Evolutionary conservation across 129 eudicot genomes (phyloP), one percentile per base, ranked within the genome.

Genomic region (Deinandra increscens): DNA sequence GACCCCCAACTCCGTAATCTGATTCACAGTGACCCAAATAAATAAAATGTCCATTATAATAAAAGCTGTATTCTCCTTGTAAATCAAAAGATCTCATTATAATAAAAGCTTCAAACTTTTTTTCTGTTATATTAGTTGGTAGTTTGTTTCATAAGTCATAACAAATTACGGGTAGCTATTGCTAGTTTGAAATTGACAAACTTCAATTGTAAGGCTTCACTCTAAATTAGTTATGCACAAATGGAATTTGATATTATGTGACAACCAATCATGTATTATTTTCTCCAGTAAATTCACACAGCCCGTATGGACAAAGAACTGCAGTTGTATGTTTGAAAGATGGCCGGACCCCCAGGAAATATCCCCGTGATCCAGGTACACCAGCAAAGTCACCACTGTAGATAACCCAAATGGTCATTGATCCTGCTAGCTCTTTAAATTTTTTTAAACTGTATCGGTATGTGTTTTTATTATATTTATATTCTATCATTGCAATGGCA

Each of bases 301-400:
- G 95, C 81, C 90, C 92, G 51, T 68, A 77, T 81, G 99, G 99
- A 76, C 99, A 93, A 81, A 78, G 99, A 85, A 93, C 99, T 68
- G 97, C 97, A 55, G 72, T 93, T 50, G 37, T 93, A 75, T 93
- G 97, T 70, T 73, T 73, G 12, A 93, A 93, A 82, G 76, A 85
- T 56, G 50, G 79, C 17, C 76, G 79, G 12, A 93, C 99, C 67
- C 95, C 99, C 54, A 93, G 65, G 78, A 89, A 87, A 71, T 93
- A 93, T 82, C 99, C 99, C 45, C 97, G 99, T 46, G 89, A 79
- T 42, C 88, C 95, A 76, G 99, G 99, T 68, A 93, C 92, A 76
- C 99, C 99, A 60, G 84, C 95, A 46, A 93, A 93, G 87, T 62
- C 84, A 58, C 99, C 99, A 54, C 81, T 93, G 20, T 91, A 82